A percentile compares a stretch with the other conserved stretches of the same genome.
phyloP scores from a whole-genome alignment of 768 basidiomycete species.

The Xerocomellus intermedius region DNA sequence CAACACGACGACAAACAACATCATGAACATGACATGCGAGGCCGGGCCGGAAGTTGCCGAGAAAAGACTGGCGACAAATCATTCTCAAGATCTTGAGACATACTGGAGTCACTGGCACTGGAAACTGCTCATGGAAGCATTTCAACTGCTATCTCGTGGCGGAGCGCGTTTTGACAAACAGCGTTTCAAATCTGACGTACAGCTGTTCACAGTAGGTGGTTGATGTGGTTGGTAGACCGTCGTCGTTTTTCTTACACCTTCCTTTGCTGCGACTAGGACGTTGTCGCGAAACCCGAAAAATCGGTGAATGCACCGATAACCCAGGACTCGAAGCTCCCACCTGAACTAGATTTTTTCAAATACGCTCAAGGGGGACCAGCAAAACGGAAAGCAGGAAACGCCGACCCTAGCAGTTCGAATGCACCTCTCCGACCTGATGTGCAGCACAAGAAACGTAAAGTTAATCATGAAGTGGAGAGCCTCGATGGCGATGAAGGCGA shows the following conservation, averaged over 20 bases:
- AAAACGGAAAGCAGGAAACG: constrained; percentile 49
- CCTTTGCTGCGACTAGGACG: constrained; percentile 21
- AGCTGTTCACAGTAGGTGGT: constrained; percentile 61
- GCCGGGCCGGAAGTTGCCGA: constrained; percentile 17
- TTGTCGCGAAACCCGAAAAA: constrained; percentile 22
- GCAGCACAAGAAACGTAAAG: constrained; percentile 31
- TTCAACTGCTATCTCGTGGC: constrained; percentile 86
- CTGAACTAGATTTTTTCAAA: constrained; percentile 90
- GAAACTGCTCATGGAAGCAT: constrained; percentile 66
- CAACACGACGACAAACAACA: too few relatives aligned
- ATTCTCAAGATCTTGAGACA: neutral
- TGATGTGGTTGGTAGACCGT: neutral
- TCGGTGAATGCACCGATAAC: constrained; percentile 20
- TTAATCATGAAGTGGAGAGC: constrained; percentile 25
- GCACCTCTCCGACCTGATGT: constrained; percentile 6
- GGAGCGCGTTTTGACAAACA: constrained; percentile 80
- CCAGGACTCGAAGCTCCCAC: constrained; percentile 57
- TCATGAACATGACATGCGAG: too few relatives aligned
- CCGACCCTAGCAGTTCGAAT: constrained; percentile 13
- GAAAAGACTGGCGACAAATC: too few relatives aligned
- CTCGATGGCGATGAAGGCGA: constrained; percentile 21
- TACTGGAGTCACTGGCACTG: neutral
- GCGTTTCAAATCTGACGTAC: constrained; percentile 65
- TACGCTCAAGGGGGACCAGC: constrained; percentile 58
- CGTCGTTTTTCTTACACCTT: neutral